A percentile compares a stretch with the other conserved stretches of the same genome.
These are phyloP conservation scores for Aspergillus persii DNA, from an alignment of 2,329 filamentous ascomycete species.

Conservation along the genomic window DNA sequence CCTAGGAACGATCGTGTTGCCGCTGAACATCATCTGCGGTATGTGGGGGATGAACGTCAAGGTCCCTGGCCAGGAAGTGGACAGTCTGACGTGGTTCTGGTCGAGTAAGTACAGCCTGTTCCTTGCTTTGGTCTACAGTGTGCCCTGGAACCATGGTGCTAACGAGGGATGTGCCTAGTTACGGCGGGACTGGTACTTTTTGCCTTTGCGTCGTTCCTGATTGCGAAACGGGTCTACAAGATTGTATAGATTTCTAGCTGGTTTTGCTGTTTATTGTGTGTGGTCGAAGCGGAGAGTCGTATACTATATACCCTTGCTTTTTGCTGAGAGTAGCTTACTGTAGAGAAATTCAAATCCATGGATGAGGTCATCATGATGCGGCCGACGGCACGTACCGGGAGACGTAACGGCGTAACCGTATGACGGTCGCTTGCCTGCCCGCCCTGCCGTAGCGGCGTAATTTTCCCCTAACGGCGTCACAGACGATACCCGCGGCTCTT, in stretches of 20 bases:
- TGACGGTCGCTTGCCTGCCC: neutral
- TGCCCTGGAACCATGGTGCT: neutral
- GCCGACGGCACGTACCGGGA: conserved; percentile 1
- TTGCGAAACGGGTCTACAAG: conserved; percentile 79
- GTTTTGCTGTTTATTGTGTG: neutral
- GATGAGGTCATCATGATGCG: conserved; percentile 23
- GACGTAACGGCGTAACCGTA: neutral
- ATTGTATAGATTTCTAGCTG: conserved; percentile 57
- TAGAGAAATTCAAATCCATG: too few relatives aligned
- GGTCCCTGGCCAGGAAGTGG: conserved; percentile 85
- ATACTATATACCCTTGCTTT: too few relatives aligned
- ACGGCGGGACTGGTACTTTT: conserved; percentile 76
- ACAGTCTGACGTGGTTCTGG: conserved; percentile 75
- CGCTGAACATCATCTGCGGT: conserved; percentile 98
- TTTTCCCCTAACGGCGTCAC: neutral
- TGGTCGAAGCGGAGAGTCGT: too few relatives aligned
- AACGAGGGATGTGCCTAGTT: conserved; percentile 35
- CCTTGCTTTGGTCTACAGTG: conserved; percentile 1
- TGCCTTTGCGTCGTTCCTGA: conserved; percentile 73
- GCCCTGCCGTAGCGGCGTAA: neutral
- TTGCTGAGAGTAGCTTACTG: too few relatives aligned
- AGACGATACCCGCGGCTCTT: neutral
- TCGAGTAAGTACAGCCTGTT: conserved; percentile 42
- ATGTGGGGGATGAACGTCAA: conserved; percentile 99
- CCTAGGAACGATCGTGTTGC: conserved; percentile 91